Evolutionary conservation across 169 alveolate genomes (phyloP), one percentile per base, ranked within the genome.

Genomic region (Ichthyophthirius multifiliis): DNA sequence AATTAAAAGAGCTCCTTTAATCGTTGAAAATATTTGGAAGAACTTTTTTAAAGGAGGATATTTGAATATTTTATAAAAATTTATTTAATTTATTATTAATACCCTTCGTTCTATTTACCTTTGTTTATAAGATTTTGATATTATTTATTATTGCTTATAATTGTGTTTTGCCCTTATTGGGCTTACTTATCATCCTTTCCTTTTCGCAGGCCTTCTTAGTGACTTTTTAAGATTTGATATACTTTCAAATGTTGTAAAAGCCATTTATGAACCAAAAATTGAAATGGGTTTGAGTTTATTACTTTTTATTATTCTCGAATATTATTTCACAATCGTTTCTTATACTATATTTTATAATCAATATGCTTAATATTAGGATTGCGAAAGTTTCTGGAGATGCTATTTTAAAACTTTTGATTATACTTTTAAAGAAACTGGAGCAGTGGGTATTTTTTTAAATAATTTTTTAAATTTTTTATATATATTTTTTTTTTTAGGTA

Each of bases 341-440:
- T 86, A 77, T 46, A 20, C 65, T 0, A 65, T 74, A 15, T 81
- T 75, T 34, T 37, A 75, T 32, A 63, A 75, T 12, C 37, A 79
- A 12, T 81, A 46, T 64, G 67, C 62, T 13, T 55, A 41, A 6
- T n/a, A 41, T 4, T n/a, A 44, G 20, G 76, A 67, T 18, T 86
- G 92, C 62, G 46, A 63, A 20, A 67, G 48, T 31, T 71, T 86
- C 20, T 75, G 73, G 76, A 44, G 20, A 41, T 86, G 92, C 45
- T 43, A 43, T 5, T 18, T 82, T 3, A 82, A 62, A 45, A 77
- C 74, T 10, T 75, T 71, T 27, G 92, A 86, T 47, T 48, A 75
- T 43, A 84, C 88, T 7, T 76, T 86, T 48, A 86, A 86, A 76
- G 48, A 37, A 9, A 73, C 76, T 0, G 92, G 92, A 16, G 87